Percentiles rank a stretch among this genome's conserved stretches.
Evolutionary conservation across 2,329 filamentous ascomycete genomes (phyloP).

Genomic region (Penicillium sp.): DNA sequence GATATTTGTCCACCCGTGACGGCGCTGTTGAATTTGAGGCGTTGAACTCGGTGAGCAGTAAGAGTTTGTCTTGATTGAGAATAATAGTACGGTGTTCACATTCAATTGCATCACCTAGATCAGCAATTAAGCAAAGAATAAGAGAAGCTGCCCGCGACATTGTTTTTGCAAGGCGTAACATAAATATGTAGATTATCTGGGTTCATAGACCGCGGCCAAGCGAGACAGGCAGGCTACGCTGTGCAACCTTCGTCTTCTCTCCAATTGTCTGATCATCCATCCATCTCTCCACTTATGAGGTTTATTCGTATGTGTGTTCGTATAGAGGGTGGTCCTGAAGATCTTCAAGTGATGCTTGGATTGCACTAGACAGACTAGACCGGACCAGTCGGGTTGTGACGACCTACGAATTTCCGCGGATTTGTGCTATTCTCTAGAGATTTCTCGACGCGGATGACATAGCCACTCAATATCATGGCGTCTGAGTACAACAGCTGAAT

Average conservation of each 20-base stretch:
- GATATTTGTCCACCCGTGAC: constrained; percentile 27
- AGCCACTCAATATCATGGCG: too few species aligned
- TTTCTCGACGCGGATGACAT: too few species aligned
- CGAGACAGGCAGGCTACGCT: not conserved
- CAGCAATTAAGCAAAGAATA: not conserved
- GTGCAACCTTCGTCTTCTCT: not conserved
- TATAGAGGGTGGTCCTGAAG: too few species aligned
- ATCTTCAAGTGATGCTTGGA: too few species aligned
- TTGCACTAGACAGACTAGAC: too few species aligned
- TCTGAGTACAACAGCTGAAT: too few species aligned
- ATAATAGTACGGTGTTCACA: not conserved
- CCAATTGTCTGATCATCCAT: not conserved
- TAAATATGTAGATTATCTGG: not conserved
- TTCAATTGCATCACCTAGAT: not conserved
- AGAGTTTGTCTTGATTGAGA: not conserved
- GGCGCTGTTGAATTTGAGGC: constrained; percentile 26
- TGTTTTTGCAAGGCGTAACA: not conserved
- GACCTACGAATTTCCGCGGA: too few species aligned
- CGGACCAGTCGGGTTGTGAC: too few species aligned
- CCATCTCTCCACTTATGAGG: too few species aligned
- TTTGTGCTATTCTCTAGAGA: too few species aligned
- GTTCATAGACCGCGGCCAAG: not conserved
- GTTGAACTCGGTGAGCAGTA: constrained; percentile 29
- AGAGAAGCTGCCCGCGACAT: not conserved
- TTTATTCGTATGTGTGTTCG: too few species aligned